Evolutionary conservation across 768 basidiomycete genomes (phyloP).

Genomic region (Mycena galopus): DNA sequence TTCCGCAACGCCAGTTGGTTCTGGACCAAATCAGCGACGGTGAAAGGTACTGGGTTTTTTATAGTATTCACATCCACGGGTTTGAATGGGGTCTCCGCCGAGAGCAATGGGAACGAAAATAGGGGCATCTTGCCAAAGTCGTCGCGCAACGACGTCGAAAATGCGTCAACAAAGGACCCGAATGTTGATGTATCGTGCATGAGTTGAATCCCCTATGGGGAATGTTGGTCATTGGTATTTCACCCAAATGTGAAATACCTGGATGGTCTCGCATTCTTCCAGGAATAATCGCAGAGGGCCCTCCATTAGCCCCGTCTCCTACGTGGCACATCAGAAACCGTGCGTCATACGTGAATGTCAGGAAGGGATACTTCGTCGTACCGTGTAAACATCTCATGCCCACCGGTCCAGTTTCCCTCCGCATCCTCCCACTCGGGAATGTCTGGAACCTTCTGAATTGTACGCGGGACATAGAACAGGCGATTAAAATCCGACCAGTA

Average conservation of each 20-base stretch:
- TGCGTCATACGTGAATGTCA: background rate
- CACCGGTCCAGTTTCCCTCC: slow-evolving; percentile 69
- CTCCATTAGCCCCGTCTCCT: slow-evolving; percentile 80
- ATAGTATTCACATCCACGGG: slow-evolving; percentile 58
- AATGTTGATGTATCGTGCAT: slow-evolving; percentile 73
- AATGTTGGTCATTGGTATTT: background rate
- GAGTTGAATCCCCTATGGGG: slow-evolving; percentile 74
- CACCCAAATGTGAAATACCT: slow-evolving; percentile 57
- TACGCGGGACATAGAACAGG: slow-evolving; percentile 73
- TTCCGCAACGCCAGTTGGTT: slow-evolving; percentile 49
- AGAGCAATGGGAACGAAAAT: slow-evolving; percentile 70
- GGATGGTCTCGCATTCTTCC: slow-evolving; percentile 82
- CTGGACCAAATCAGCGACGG: background rate
- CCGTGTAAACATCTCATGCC: slow-evolving; percentile 63
- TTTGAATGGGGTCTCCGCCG: slow-evolving; percentile 52
- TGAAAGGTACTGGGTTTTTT: background rate
- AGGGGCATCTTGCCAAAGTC: slow-evolving; percentile 75
- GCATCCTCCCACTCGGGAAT: slow-evolving; percentile 64
- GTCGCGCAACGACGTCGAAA: slow-evolving; percentile 74
- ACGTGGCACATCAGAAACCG: background rate
- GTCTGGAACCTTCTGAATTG: slow-evolving; percentile 75
- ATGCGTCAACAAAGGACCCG: slow-evolving; percentile 72
- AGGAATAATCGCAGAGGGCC: slow-evolving; percentile 73
- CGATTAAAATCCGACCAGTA: slow-evolving; percentile 82
- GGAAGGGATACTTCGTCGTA: slow-evolving; percentile 63